These are phyloP conservation scores for Pythium aristosporum DNA, from an alignment of 352 stramenopile genomes.

Conservation along the genomic window DNA sequence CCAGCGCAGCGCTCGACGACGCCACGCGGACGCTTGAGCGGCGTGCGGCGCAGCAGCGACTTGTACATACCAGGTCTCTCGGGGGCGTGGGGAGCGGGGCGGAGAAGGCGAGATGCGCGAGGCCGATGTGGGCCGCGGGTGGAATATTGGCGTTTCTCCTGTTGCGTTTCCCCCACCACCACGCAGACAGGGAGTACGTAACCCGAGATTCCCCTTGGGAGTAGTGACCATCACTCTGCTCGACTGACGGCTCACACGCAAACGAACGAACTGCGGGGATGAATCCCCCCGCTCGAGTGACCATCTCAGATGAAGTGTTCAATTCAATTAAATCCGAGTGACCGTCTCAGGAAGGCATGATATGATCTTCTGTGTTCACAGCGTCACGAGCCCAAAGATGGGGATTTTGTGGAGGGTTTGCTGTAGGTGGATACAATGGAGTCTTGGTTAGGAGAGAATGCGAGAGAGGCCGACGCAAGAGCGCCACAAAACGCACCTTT, in stretches of 20 bases:
- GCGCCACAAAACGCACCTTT: conserved; percentile 31
- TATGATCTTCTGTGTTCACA: conserved; percentile 39
- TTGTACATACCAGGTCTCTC: conserved; percentile 22
- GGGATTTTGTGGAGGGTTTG: conserved; percentile 48
- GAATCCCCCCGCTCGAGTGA: neutral
- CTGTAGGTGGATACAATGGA: conserved; percentile 17
- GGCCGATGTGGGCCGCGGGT: neutral
- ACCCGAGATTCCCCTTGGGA: conserved; percentile 15
- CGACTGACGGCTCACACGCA: conserved; percentile 3
- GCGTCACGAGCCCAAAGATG: conserved; percentile 52
- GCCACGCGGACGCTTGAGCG: conserved; percentile 26
- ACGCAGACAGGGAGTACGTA: neutral
- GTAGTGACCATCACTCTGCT: conserved; percentile 27
- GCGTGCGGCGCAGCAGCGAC: conserved; percentile 26
- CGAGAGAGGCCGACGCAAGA: neutral
- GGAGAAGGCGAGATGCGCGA: conserved; percentile 1
- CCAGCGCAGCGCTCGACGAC: neutral
- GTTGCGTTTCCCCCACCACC: conserved; percentile 23
- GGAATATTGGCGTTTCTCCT: conserved; percentile 5
- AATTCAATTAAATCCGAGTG: neutral
- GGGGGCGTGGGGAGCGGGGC: neutral
- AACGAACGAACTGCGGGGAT: conserved; percentile 19
- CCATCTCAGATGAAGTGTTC: conserved; percentile 7
- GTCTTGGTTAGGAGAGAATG: neutral
- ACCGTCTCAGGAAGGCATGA: neutral